Evolutionary conservation across 2,329 filamentous ascomycete genomes (phyloP), one percentile per base, ranked within the genome.

Genomic region (Aspergillus hiratsukae): DNA sequence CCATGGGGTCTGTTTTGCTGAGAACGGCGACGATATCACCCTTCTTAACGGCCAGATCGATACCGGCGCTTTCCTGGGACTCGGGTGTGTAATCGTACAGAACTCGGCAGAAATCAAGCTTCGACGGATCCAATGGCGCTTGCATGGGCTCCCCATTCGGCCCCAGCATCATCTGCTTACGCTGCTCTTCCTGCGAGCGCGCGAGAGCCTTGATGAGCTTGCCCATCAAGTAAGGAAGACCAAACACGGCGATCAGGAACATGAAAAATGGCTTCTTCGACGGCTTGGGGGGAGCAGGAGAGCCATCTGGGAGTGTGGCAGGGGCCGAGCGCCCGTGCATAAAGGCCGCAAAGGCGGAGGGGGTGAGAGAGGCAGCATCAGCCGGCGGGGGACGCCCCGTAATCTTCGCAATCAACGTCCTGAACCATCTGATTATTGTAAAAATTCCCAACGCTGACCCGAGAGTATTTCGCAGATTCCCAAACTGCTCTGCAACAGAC

Each of bases 231-330:
- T 96, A 99, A 5, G 94, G 94, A 14, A 99, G 82, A 53, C 94
- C 95, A 68, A 99, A 96, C 4, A 96, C 92, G 19, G 94, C 93
- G 46, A 95, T 80, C 58, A 97, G 80, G 80, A 99, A 99, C 80
- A 99, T 93, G 70, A 99, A 83, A 67, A 99, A 90, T 0, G 94
- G 94, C 75, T 97, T 99, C 72, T 90, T 91, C 70, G 90, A 96
- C 19, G 93, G 92, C 66, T 86, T 87, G 3, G 89, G 78, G 19
- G 85, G 80, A 17, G 80, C 81, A 0, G 87, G 81, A 1, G 84
- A 81, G 63, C 89, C 90, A 64, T 91, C 84, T 11, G 85, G 84
- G 69, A 79, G 83, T 63, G 61, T 80, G 63, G 67, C 77, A 55
- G 69, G 75, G 9, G 68, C 61, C 4, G 71, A 68, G 51, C 81